Evolutionary conservation across 345 rosid species (phyloP).

Genomic region (Barbarea vulgaris): DNA sequence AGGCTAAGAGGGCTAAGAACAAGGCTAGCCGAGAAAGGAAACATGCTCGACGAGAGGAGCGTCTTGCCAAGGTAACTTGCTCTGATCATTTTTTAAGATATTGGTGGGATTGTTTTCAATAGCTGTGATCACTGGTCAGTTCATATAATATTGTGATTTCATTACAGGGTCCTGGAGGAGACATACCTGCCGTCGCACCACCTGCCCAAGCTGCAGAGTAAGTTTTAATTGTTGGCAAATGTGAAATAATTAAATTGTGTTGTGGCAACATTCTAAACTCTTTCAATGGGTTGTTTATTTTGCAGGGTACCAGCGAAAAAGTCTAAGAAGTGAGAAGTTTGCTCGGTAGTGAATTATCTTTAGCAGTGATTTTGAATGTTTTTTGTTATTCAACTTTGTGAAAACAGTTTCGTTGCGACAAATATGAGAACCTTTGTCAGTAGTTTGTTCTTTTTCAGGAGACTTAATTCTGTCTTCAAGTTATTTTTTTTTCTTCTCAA

Average conservation of each 20-base stretch:
- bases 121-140: not conserved
- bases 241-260: not conserved
- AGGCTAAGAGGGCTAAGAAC: conserved; percentile 95
- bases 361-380: conserved; percentile 24
- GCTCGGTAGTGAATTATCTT: not conserved
- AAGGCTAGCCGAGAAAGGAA: conserved; percentile 98
- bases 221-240: not conserved
- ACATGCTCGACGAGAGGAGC: conserved; percentile 81
- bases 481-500: not conserved
- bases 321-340: conserved; percentile 55
- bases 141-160: not conserved
- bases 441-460: not conserved
- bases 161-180: conserved; percentile 68
- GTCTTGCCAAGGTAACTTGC: conserved; percentile 72
- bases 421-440: conserved; percentile 12
- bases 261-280: not conserved
- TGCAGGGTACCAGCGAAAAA: conserved; percentile 51
- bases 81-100: not conserved
- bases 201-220: conserved; percentile 49
- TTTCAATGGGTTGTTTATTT: not conserved
- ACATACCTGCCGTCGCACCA: conserved; percentile 45
- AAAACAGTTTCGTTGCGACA: not conserved
- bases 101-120: not conserved
- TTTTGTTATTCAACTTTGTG: conserved; percentile 26
- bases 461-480: not conserved